Evolutionary conservation across 129 eudicot genomes (phyloP), one percentile per base, ranked within the genome.

Genomic region (Smallanthus sonchifolius): DNA sequence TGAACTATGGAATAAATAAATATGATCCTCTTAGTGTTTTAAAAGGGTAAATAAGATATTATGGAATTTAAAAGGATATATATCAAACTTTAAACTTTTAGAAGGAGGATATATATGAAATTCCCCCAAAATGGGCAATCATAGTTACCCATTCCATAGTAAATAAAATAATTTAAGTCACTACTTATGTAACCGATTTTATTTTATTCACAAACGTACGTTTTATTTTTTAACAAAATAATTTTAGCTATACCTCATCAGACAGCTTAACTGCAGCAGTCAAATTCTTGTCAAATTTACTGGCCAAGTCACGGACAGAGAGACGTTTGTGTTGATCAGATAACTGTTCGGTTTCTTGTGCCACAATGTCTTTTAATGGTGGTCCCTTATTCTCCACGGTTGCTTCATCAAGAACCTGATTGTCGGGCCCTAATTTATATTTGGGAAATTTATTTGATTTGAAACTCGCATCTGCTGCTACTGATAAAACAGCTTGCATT

Each of bases 211-310:
- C 16, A 59, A 59, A 28, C 2, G 17, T 30, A 8, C 30, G 17
- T 78, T 63, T 48, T 44, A 24, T 28, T 30, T 8, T 7, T 17
- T 6, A 48, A 15, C 14, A 8, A 20, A 43, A 10, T 24, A 77
- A 15, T 6, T 56, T 11, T 63, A 63, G 45, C 52, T 14, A 75
- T 30, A 95, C 99, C 94, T 95, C 94, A 56, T 79, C 81, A 38
- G 97, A 83, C 83, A 95, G 59, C 83, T 95, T 95, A 19, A 93
- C 90, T 30, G 99, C 97, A 72, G 96, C 94, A 17, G 97, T 74
- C 85, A 95, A 79, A 65, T 95, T 95, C 86, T 95, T 95, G 86
- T 95, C 99, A 67, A 95, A 95, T 83, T 91, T 95, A 76, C 89
- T 87, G 44, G 97, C 99, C 14, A 95, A 87, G 70, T 91, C 99